These are phyloP conservation scores for Calamus simplicifolius DNA, from an alignment of 176 grass and related monocot genomes.

Conservation along the genomic window DNA sequence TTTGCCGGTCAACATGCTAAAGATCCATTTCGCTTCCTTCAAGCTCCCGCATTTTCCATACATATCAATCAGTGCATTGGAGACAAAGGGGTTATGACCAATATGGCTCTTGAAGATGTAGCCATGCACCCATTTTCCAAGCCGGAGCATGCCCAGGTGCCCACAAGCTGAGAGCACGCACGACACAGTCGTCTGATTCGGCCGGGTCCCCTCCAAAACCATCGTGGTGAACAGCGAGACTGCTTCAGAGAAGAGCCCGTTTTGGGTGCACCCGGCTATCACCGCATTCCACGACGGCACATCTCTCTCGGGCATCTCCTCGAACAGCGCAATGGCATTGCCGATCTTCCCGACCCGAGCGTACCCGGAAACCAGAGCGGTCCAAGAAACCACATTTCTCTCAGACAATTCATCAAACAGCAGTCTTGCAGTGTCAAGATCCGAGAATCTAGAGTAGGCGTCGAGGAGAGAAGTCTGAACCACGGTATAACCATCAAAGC, in stretches of 20 bases:
- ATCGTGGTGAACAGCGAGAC: conserved; percentile 48
- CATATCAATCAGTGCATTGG: conserved; percentile 74
- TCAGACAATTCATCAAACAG: conserved; percentile 74
- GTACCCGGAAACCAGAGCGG: conserved; percentile 55
- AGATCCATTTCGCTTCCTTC: conserved; percentile 50
- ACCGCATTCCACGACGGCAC: conserved; percentile 71
- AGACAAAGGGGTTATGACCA: conserved; percentile 44
- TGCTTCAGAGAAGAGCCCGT: conserved; percentile 46
- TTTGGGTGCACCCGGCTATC: conserved; percentile 52
- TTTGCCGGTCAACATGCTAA: conserved; percentile 39
- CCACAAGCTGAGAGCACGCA: conserved; percentile 60
- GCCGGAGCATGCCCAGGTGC: conserved; percentile 54
- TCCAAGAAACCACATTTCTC: conserved; percentile 64
- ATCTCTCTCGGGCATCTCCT: conserved; percentile 58
- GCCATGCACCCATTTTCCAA: conserved; percentile 60
- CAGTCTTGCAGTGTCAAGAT: conserved; percentile 42
- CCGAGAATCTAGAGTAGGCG: conserved; percentile 51
- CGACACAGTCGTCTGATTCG: conserved; percentile 55
- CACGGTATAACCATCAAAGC: conserved; percentile 37
- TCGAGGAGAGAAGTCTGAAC: conserved; percentile 51
- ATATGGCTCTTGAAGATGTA: conserved; percentile 42
- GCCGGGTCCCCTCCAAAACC: conserved; percentile 30
- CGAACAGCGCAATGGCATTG: conserved; percentile 45
- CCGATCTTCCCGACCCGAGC: conserved; percentile 37
- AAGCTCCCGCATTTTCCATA: conserved; percentile 81